Percentiles rank a stretch among this genome's conserved stretches.
phyloP scores from a whole-genome alignment of 768 basidiomycete genomes.

The Cystobasidiopsis lactophilus region DNA sequence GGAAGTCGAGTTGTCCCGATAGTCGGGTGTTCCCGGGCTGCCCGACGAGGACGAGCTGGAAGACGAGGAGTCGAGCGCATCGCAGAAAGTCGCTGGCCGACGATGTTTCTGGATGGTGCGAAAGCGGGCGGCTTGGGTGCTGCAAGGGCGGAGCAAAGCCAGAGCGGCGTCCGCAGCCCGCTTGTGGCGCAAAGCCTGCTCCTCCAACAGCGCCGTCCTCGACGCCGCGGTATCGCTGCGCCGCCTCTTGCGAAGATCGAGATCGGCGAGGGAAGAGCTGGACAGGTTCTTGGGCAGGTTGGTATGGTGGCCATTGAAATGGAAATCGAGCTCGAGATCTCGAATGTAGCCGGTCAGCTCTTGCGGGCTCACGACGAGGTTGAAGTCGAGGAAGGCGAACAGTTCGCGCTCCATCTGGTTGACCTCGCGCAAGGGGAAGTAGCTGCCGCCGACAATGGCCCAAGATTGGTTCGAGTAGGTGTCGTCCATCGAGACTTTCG shows the following conservation, averaged over 20 bases:
- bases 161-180: constrained; percentile 18
- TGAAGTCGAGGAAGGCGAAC: constrained; percentile 48
- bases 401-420: constrained; percentile 96
- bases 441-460: constrained; percentile 69
- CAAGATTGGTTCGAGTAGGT: constrained; percentile 85
- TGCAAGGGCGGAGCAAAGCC: constrained; percentile 13
- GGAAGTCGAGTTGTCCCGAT: too few species aligned
- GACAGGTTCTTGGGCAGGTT: not conserved
- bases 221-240: not conserved
- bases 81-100: not conserved
- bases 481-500: constrained; percentile 64
- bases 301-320: not conserved
- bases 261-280: not conserved
- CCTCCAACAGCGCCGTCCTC: not conserved
- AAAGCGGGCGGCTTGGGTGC: not conserved
- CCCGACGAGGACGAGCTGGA: not conserved
- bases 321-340: not conserved
- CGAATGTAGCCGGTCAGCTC: constrained; percentile 13
- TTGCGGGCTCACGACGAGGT: constrained; percentile 19
- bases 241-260: not conserved
- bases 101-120: not conserved
- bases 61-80: not conserved
- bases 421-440: constrained; percentile 67
- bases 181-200: constrained; percentile 15
- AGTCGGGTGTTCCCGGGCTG: too few species aligned